Conservation (phyloP, 2,329 filamentous ascomycete species). For the Botryotinia calthae region DNA sequence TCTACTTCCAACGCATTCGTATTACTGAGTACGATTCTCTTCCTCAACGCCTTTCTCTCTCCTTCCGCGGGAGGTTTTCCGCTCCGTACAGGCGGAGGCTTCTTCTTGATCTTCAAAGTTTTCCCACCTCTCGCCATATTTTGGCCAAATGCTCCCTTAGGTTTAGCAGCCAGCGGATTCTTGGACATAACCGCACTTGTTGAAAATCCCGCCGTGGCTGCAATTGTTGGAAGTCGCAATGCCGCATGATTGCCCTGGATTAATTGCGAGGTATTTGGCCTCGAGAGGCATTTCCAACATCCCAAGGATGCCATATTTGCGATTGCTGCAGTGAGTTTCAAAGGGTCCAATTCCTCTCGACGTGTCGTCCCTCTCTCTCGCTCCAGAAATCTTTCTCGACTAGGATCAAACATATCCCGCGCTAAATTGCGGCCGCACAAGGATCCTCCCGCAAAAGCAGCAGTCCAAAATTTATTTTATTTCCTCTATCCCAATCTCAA, state of each 20-base stretch:
- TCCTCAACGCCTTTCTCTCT: conserved; percentile 83
- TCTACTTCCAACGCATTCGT: conserved; percentile 81
- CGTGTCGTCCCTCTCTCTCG: conserved; percentile 8
- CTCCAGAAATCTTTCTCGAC: conserved; percentile 20
- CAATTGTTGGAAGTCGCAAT: conserved; percentile 36
- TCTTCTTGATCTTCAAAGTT: conserved; percentile 49
- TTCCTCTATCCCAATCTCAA: conserved; percentile 15
- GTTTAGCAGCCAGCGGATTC: conserved; percentile 11
- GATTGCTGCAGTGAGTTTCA: not conserved
- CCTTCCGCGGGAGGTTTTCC: conserved; percentile 63
- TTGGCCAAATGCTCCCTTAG: conserved; percentile 11
- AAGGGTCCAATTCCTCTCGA: not conserved
- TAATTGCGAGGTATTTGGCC: conserved; percentile 46
- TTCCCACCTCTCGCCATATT: conserved; percentile 26
- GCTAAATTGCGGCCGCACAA: conserved; percentile 24
- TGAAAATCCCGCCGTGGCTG: conserved; percentile 29
- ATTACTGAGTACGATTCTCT: conserved; percentile 89
- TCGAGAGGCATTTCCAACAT: conserved; percentile 58
- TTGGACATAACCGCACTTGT: conserved; percentile 34
- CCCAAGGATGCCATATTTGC: conserved; percentile 52
- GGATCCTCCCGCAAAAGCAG: conserved; percentile 18
- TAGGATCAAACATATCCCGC: conserved; percentile 15
- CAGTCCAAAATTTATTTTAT: conserved; percentile 23
- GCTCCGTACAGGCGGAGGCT: conserved; percentile 34
- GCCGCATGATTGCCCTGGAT: conserved; percentile 37